Conservation (phyloP, 768 basidiomycete genomes). For the Naganishia friedmannii region DNA sequence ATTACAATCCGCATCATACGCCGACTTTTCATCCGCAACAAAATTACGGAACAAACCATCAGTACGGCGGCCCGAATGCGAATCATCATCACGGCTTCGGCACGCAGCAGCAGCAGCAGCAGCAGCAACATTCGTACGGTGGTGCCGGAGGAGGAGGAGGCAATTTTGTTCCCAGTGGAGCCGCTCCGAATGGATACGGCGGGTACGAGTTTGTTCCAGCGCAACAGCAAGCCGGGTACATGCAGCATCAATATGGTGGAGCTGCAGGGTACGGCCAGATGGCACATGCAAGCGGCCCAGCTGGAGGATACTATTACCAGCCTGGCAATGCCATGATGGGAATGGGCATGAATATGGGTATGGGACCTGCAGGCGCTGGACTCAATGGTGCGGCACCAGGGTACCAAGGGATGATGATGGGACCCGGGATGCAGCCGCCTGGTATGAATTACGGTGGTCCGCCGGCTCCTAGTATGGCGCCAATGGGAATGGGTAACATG, state of each 20-base stretch:
- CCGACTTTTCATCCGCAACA: conserved; percentile 18
- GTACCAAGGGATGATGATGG: conserved; percentile 8
- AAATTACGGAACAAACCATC: neutral
- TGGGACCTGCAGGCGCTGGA: conserved; percentile 1
- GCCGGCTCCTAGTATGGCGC: neutral
- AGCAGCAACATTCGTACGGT: conserved; percentile 14
- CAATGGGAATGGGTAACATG: neutral
- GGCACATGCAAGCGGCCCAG: neutral
- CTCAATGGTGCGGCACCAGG: neutral
- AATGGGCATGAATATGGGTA: conserved; percentile 15
- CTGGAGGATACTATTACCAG: neutral
- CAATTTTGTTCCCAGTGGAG: conserved; percentile 1
- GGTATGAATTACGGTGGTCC: neutral
- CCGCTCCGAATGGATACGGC: conserved; percentile 2
- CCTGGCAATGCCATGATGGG: conserved; percentile 9
- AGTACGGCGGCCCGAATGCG: neutral
- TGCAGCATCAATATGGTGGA: conserved; percentile 15
- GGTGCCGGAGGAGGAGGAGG: neutral
- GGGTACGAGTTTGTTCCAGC: conserved; percentile 14
- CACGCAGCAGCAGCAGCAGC: neutral
- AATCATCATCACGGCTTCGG: conserved; percentile 12
- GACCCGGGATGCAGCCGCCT: neutral
- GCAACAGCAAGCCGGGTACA: conserved; percentile 8
- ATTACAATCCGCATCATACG: conserved; percentile 9
- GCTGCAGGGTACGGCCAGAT: neutral